These are phyloP conservation scores for Ascomycota sp. DNA, from an alignment of 2,329 filamentous ascomycete genomes.

Conservation along the genomic window DNA sequence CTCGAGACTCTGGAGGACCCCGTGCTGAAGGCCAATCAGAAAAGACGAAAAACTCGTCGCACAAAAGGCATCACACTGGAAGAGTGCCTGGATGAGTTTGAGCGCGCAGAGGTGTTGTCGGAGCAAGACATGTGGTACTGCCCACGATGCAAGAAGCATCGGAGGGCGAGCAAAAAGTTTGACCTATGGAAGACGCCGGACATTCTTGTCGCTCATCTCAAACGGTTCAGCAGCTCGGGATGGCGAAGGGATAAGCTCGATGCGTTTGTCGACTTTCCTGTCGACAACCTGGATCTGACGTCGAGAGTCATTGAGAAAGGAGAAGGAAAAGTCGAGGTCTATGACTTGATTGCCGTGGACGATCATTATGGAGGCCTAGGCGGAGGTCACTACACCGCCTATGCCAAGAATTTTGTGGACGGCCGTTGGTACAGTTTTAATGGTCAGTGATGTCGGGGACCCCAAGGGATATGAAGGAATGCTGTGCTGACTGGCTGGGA, in stretches of 20 bases:
- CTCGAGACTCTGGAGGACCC: slow-evolving; percentile 36
- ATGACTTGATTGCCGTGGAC: slow-evolving; percentile 89
- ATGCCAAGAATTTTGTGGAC: slow-evolving; percentile 80
- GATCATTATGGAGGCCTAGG: slow-evolving; percentile 88
- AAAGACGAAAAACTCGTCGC: slow-evolving; percentile 33
- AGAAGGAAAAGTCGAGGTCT: slow-evolving; percentile 62
- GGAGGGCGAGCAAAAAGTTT: slow-evolving; percentile 85
- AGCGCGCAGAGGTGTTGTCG: slow-evolving; percentile 80
- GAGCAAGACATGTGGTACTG: slow-evolving; percentile 98
- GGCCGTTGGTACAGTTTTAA: slow-evolving; percentile 92
- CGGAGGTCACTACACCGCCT: slow-evolving; percentile 91
- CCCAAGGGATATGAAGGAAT: background rate
- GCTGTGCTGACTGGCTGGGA: background rate
- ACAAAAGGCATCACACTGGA: slow-evolving; percentile 58
- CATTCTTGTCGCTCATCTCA: slow-evolving; percentile 84
- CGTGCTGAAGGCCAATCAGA: slow-evolving; percentile 43
- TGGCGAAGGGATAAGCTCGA: slow-evolving; percentile 81
- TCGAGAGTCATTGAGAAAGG: slow-evolving; percentile 61
- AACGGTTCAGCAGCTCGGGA: slow-evolving; percentile 76
- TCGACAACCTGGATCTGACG: slow-evolving; percentile 68
- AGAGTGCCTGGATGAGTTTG: slow-evolving; percentile 86
- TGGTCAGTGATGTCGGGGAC: slow-evolving; percentile 34
- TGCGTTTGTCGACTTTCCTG: slow-evolving; percentile 74
- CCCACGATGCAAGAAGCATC: slow-evolving; percentile 82
- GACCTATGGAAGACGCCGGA: slow-evolving; percentile 95